phyloP scores from a whole-genome alignment of 2,329 filamentous ascomycete genomes.

The Trichoderma semiorbis region DNA sequence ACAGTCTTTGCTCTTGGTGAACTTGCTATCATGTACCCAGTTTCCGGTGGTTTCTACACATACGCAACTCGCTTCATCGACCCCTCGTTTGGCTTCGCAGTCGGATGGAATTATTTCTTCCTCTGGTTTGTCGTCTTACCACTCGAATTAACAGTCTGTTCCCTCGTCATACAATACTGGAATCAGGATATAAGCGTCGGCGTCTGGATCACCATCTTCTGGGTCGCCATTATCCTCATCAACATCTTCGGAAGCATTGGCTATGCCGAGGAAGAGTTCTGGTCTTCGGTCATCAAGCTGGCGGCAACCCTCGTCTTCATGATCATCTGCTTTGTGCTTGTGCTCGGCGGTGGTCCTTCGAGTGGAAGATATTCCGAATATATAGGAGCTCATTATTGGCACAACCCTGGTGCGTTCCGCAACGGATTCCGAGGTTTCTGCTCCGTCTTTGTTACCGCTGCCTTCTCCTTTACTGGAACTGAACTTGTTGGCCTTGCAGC shows the following conservation, averaged over 20 bases:
- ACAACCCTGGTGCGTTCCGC: conserved; percentile 53
- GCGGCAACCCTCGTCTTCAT: conserved; percentile 59
- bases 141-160: conserved; percentile 49
- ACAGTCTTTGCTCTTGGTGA: conserved; percentile 57
- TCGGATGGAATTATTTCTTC: conserved; percentile 46
- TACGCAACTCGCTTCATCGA: conserved; percentile 61
- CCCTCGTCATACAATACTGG: conserved; percentile 52
- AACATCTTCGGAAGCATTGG: conserved; percentile 55
- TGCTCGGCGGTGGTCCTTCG: conserved; percentile 55
- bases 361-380: conserved; percentile 40
- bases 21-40: conserved; percentile 58
- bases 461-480: conserved; percentile 65
- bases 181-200: conserved; percentile 42
- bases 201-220: conserved; percentile 54
- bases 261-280: conserved; percentile 55
- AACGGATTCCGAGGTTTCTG: conserved; percentile 69
- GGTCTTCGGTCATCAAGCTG: conserved; percentile 54
- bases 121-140: conserved; percentile 51
- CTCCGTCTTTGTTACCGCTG: conserved; percentile 65
- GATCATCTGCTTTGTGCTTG: conserved; percentile 55
- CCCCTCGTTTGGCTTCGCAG: conserved; percentile 56
- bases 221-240: conserved; percentile 46
- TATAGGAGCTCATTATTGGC: conserved; percentile 43
- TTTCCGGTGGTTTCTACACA: conserved; percentile 61
- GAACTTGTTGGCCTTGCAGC: conserved; percentile 68